Evolutionary conservation across 1,284 basidiomycete species (phyloP), one percentile per base, ranked within the genome.

Genomic region (Golubevia pallescens): DNA sequence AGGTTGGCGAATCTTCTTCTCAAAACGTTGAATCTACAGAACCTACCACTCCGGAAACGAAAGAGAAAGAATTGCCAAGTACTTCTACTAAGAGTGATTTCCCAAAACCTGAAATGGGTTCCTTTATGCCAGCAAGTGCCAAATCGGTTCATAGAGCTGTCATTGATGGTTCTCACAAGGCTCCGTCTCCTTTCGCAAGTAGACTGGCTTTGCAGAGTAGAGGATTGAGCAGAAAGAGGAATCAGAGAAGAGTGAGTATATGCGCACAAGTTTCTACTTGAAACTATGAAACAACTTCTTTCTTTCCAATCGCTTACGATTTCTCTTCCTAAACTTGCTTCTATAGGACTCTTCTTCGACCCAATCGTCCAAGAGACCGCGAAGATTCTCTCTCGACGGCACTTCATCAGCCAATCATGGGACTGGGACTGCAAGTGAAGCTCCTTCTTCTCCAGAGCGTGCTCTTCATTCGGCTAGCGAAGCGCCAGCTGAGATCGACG

Each of bases 81-180:
- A 61, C n/a, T 48, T 6, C 21, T 34, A 34, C 60, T 13, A 20
- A 42, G 21, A 42, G 55, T n/a, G 38, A 56, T 13, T 58, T 57
- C 55, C 62, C 38, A n/a, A 34, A 32, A 20, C 79, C 79, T 6
- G 70, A 72, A 61, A 81, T 81, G 80, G 80, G 80, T 16, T 70
- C 73, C 55, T 81, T 81, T 57, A 78, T 80, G 66, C 80, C 80
- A 4, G 74, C 79, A 0, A 71, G 69, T 3, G 71, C 78, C 52
- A 80, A 80, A 61, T 75, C 78, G 10, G 73, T 81, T 1, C 81
- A 84, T 58, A 77, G 82, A 13, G 82, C 82, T 8, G 81, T 85
- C 52, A 80, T 85, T 38, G 81, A 85, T 57, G 82, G 82, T 1
- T 78, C 76, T 3, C 66, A 65, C 32, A 74, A 77, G 60, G 77